Percentiles rank a stretch among this genome's conserved stretches.
Evolutionary conservation across 2,329 filamentous ascomycete species (phyloP).

Genomic region (Ophiostoma sp.): DNA sequence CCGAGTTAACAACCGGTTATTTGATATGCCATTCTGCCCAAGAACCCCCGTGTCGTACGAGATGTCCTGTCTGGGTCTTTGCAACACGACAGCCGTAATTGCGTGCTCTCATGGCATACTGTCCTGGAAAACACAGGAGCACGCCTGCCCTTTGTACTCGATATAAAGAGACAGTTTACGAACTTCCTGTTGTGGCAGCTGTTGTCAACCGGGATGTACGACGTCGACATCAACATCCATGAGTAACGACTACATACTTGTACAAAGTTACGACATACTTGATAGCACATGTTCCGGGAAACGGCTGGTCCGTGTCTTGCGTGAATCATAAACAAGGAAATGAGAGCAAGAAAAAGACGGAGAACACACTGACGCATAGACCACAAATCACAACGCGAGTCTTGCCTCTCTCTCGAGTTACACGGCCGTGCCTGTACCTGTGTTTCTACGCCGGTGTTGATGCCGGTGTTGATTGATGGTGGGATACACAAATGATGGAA

Average conservation of each 20-base stretch:
- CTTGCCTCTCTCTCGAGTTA: too few species aligned
- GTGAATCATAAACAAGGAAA: not conserved
- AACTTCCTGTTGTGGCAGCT: not conserved
- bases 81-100: not conserved
- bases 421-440: not conserved
- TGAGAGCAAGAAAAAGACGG: not conserved
- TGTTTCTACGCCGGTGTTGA: not conserved
- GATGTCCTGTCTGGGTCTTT: not conserved
- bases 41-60: too few species aligned
- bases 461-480: too few species aligned
- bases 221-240: not conserved
- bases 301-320: slow-evolving; percentile 12
- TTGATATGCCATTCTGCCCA: too few species aligned
- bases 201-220: not conserved
- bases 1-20: too few species aligned
- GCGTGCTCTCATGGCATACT: not conserved
- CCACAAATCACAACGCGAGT: not conserved
- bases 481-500: not conserved
- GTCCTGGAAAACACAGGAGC: not conserved
- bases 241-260: not conserved
- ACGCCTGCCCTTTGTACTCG: not conserved
- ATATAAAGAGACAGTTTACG: not conserved
- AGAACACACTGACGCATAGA: not conserved
- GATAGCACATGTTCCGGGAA: not conserved
- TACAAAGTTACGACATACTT: too few species aligned